Base-by-base conservation (phyloP, 495 filamentous ascomycete species). In the Massariosphaeria phaeospora region DNA sequence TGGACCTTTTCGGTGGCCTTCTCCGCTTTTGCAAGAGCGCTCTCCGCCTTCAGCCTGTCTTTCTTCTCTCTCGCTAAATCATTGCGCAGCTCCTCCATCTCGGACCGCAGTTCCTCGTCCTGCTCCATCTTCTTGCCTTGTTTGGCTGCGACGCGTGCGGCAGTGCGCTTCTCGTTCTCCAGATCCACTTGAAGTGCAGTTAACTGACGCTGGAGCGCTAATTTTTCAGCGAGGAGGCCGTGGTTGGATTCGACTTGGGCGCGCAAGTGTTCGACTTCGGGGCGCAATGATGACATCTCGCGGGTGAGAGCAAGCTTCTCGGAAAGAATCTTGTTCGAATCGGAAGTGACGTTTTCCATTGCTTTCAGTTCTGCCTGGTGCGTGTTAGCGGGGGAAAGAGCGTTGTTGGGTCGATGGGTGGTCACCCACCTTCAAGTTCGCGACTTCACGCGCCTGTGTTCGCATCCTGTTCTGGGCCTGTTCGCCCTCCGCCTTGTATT, bases 251-350 rank as follows among this genome's bases (percentile, higher is more conserved):
- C 70, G 20, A 79, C 76, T 66, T 95, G 87, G 1, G 82, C 77
- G 54, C 79, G 77, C 11, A 95, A 73, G 62, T 88, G 83, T 46
- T 95, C 88, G 7, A 94, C 57, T 65, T 95, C 90, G 29, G 84
- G 82, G 60, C 84, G 85, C 38, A 91, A 62, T 21, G 73, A 70
- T 21, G 82, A 74, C 8, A 95, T 65, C 61, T 95, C 86, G 30
- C 85, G 82, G 17, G 79, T 73, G 17, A 96, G 74, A 1, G 79
- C 76, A 9, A 86, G 70, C 62, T 95, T 96, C 57, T 93, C 89
- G 10, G 84, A 78, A 41, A 91, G 72, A 4, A 90, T 43, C 43
- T 84, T 85, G 26, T 82, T 78, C 3, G 84, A 82, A 61, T 86
- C 83, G 35, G 81, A 79, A 0, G 80, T 77, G 29, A 83, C 72